Percentiles rank a stretch among this genome's conserved stretches.
These are phyloP conservation scores for Rhizopogon salebrosus DNA, from an alignment of 768 basidiomycete genomes.

Conservation along the genomic window DNA sequence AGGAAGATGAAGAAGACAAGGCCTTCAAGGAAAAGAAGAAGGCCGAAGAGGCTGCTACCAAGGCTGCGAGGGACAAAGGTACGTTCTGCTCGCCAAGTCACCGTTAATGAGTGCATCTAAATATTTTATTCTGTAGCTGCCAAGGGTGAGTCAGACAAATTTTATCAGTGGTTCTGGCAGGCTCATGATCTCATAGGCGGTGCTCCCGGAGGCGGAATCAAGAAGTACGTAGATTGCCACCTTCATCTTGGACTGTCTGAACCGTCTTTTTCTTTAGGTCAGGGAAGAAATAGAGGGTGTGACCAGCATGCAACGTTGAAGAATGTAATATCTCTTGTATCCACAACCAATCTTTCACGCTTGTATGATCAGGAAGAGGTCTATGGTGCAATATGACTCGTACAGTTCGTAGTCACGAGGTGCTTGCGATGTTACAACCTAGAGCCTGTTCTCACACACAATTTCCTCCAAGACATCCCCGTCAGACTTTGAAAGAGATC, in stretches of 20 bases:
- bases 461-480: no score
- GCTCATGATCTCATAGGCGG: constrained; percentile 43
- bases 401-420: no score
- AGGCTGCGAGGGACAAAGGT: constrained; percentile 74
- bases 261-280: constrained; percentile 38
- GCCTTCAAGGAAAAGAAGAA: constrained; percentile 78
- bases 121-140: constrained; percentile 15
- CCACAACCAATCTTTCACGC: no score
- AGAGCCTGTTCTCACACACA: no score
- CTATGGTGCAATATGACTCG: no score
- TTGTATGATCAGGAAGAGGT: no score
- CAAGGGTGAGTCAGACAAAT: constrained; percentile 30
- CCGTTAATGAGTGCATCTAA: not conserved
- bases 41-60: constrained; percentile 66
- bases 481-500: no score
- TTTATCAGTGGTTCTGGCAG: constrained; percentile 4
- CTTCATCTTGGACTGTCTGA: constrained; percentile 1
- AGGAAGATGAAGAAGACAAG: constrained; percentile 62
- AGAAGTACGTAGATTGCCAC: constrained; percentile 58
- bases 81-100: constrained; percentile 17
- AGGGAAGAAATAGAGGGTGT: constrained; percentile 55
- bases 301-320: not conserved
- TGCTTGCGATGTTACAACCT: no score
- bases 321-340: not conserved
- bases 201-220: constrained; percentile 69